Conservation (phyloP, 768 basidiomycete genomes). For the Phlegmacium glaucopus region DNA sequence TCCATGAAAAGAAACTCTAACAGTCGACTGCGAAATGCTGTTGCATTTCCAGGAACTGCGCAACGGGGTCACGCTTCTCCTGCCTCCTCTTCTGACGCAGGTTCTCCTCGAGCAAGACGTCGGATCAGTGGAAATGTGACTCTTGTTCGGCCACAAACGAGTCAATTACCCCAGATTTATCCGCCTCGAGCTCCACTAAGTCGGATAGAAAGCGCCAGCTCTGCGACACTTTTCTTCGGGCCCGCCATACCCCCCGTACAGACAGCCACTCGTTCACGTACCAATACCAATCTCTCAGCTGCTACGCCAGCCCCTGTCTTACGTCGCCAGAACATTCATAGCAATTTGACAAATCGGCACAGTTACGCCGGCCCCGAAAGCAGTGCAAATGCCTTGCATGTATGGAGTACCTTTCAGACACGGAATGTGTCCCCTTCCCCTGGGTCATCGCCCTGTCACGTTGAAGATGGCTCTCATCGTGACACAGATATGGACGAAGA, state of each 20-base stretch:
- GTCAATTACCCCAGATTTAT: slow-evolving; percentile 14
- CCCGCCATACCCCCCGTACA: slow-evolving; percentile 40
- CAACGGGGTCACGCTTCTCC: slow-evolving; percentile 37
- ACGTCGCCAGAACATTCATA: slow-evolving; percentile 15
- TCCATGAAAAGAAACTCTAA: slow-evolving; percentile 8
- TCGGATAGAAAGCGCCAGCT: slow-evolving; percentile 52
- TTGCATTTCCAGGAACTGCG: slow-evolving; percentile 40
- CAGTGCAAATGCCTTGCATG: slow-evolving; percentile 20
- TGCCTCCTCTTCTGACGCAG: slow-evolving; percentile 42
- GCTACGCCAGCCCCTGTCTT: slow-evolving; percentile 15
- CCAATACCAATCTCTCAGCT: slow-evolving; percentile 15
- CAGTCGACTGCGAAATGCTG: slow-evolving; percentile 27
- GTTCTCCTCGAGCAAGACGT: slow-evolving; percentile 53
- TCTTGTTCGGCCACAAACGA: slow-evolving; percentile 13
- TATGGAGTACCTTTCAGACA: slow-evolving; percentile 41
- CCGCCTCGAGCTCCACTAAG: slow-evolving; percentile 37
- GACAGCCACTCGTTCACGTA: slow-evolving; percentile 27
- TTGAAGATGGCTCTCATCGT: slow-evolving; percentile 16
- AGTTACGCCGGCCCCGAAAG: slow-evolving; percentile 57
- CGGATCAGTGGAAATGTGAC: slow-evolving; percentile 39
- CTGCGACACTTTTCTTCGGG: slow-evolving; percentile 70
- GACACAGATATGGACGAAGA: slow-evolving; percentile 39
- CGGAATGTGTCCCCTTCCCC: slow-evolving; percentile 42
- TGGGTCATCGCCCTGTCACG: slow-evolving; percentile 42
- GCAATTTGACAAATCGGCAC: slow-evolving; percentile 48